Evolutionary conservation across 169 alveolate genomes (phyloP), one percentile per base, ranked within the genome.

Genomic region (Plasmodium falciparum): DNA sequence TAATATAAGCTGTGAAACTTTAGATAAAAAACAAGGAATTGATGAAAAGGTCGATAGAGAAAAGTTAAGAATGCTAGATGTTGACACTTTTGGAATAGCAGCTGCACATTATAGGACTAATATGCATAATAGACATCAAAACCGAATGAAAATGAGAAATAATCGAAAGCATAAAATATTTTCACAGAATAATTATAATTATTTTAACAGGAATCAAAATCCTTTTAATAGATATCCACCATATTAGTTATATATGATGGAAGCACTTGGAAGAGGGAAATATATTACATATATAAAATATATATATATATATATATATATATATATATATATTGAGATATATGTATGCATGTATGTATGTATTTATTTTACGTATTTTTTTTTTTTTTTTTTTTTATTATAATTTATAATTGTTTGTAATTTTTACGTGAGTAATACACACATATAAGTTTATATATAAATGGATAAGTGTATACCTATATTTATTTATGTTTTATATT

Each of bases 51-150:
- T 88, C 5, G 97, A 95, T 67, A 88, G 95, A 29, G 89, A 74
- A 73, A 89, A 88, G 74, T 95, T 94, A 74, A 91, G 95, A 65
- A 93, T 90, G 86, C 76, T 94, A 13, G 95, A 95, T 76, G 80
- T 90, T 12, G 97, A 94, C 56, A 95, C 97, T 2, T 95, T 95
- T 62, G 97, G 97, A 29, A 89, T 69, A 74, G 88, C 85, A n/a
- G 73, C 94, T 7, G 93, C 93, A 15, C 90, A 93, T 39, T 91
- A 88, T 71, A 71, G 95, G 61, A 54, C 86, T n/a, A 72, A 62
- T 71, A 54, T 73, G 70, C 86, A 88, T 73, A 69, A 74, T 15
- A 56, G 93, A 76, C 69, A 74, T 74, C 88, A 92, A 39, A 74
- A 88, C 61, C 75, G 93, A 73, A 92, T 62, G 56, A 75, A 66